Conservation (phyloP, 768 basidiomycete genomes). For the Kwoniella pini region DNA sequence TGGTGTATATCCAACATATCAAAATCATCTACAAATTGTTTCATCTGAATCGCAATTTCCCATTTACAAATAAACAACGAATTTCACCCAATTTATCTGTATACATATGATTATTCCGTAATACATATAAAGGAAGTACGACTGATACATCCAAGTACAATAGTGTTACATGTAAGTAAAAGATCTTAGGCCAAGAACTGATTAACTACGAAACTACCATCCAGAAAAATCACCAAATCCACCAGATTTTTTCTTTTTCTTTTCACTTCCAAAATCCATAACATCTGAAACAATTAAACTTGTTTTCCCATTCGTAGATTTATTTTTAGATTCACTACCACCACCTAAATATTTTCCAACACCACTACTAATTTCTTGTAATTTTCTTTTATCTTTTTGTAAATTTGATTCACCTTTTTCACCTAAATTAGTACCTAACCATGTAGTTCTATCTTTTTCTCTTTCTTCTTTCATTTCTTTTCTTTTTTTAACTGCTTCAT, state of each 20-base stretch:
- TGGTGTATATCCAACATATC: too few species aligned
- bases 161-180: too few species aligned
- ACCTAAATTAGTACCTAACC: conserved; percentile 52
- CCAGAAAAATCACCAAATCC: conserved; percentile 75
- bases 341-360: conserved; percentile 45
- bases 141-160: too few species aligned
- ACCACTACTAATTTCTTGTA: conserved; percentile 23
- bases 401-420: conserved; percentile 47
- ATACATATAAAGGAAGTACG: too few species aligned
- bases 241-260: conserved; percentile 75
- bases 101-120: too few species aligned
- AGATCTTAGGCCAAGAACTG: too few species aligned
- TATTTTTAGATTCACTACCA: not conserved
- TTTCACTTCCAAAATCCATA: conserved; percentile 57
- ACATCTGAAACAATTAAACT: conserved; percentile 21
- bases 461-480: conserved; percentile 56
- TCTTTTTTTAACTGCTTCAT: conserved; percentile 61
- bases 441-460: conserved; percentile 57
- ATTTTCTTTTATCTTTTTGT: conserved; percentile 28
- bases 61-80: too few species aligned
- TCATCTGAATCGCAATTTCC: too few species aligned
- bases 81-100: too few species aligned
- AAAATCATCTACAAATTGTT: too few species aligned
- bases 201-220: conserved; percentile 40
- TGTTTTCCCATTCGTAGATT: not conserved